phyloP scores from a whole-genome alignment of 2,329 filamentous ascomycete genomes.

The Penicillium sp. region DNA sequence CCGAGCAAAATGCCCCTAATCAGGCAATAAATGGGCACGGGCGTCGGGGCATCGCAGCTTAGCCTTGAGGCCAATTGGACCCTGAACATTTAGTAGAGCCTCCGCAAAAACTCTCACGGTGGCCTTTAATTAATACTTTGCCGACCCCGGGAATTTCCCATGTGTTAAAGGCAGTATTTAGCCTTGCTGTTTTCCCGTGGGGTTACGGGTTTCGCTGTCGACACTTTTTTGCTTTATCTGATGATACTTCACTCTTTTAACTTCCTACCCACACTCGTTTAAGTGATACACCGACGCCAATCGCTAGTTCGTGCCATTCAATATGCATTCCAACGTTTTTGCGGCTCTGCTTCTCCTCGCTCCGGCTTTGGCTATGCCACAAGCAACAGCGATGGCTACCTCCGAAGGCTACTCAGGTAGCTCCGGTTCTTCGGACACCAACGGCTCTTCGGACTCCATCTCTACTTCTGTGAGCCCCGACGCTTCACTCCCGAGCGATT shows the following conservation, averaged over 20 bases:
- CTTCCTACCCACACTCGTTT: not conserved
- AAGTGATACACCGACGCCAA: not conserved
- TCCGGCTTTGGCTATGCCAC: constrained; percentile 3
- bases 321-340: constrained; percentile 15
- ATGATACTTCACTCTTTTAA: not conserved
- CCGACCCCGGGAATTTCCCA: not conserved
- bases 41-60: not conserved
- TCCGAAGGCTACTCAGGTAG: constrained; percentile 3
- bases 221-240: not conserved
- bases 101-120: not conserved
- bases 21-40: not conserved
- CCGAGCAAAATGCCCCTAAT: not conserved
- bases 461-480: not conserved
- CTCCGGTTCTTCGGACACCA: not conserved
- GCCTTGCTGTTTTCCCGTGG: not conserved
- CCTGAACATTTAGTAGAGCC: not conserved
- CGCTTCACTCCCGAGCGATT: not conserved
- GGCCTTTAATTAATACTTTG: not conserved
- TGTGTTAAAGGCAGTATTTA: not conserved
- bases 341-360: constrained; percentile 7
- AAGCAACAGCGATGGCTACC: not conserved
- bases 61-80: not conserved
- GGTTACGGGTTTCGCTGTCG: not conserved
- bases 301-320: not conserved
- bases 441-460: not conserved